Evolutionary conservation across 2,329 filamentous ascomycete species (phyloP), one percentile per base, ranked within the genome.

Genomic region (Xylariomycetidae sp.): DNA sequence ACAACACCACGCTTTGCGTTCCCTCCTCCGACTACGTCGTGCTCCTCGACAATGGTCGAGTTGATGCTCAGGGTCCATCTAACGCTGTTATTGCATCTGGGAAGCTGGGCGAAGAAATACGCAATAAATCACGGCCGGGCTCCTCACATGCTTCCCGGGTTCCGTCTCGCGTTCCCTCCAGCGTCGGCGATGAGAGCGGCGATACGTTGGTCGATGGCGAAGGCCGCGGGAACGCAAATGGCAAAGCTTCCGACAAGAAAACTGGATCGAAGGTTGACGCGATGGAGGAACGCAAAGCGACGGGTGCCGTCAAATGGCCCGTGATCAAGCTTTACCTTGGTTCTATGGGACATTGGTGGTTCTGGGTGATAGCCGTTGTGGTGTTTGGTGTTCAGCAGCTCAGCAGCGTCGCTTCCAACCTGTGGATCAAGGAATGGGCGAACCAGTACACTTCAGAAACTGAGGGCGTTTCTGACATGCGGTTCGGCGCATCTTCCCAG

Each of bases 261-360:
- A 64, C 74, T 29, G 61, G 62, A 27, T 64, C 67, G 47, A 70
- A 69, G 49, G 60, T 64, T 25, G 67, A 74, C 40, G 68, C 72
- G 3, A 72, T 76, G 67, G 70, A 78, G 30, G 92, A 98, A 58
- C 71, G 72, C 25, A 96, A 93, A 61, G 82, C 86, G 6, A 79
- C 75, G 28, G 92, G 92, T 18, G 82, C 88, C 25, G 87, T 98
- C 49, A 92, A 95, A 57, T 81, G 87, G 71, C 72, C 76, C 15
- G 89, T 95, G 32, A 83, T 98, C 50, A 67, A 79, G 40, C 77
- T 94, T 54, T 98, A 98, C 56, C 73, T 98, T 13, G 65, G 63
- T 38, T 76, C 89, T 43, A 98, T 98, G 92, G 92, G 92, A n/a
- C 73, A 82, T 4, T 95, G 88, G 86, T 89, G 86, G 72, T 98